These are phyloP conservation scores for Lactifluus echinatus DNA, from an alignment of 768 basidiomycete genomes.

Conservation along the genomic window DNA sequence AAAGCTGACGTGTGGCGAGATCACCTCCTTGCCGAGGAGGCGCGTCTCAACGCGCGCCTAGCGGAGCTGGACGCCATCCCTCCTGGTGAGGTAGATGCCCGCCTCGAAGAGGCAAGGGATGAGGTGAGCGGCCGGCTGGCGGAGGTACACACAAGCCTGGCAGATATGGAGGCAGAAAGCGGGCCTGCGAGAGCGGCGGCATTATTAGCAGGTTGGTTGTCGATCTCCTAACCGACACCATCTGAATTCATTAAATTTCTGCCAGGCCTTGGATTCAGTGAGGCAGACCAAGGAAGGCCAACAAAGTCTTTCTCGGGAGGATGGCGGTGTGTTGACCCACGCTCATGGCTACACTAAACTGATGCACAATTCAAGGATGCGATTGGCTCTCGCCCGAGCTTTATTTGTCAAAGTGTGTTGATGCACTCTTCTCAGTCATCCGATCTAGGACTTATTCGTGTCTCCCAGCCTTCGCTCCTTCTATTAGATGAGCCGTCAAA, in stretches of 20 bases:
- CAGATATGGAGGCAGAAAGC: slow-evolving; percentile 98
- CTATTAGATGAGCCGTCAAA: slow-evolving; percentile 94
- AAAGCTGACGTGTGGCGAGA: slow-evolving; percentile 99
- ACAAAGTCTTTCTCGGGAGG: slow-evolving; percentile 91
- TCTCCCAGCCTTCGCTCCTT: slow-evolving; percentile 55
- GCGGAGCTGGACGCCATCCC: slow-evolving; percentile 61
- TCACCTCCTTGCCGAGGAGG: slow-evolving; percentile 81
- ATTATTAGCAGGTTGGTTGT: slow-evolving; percentile 63
- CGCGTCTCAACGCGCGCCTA: slow-evolving; percentile 61
- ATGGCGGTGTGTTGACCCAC: slow-evolving; percentile 62
- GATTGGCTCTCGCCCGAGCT: slow-evolving; percentile 89
- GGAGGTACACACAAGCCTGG: slow-evolving; percentile 81
- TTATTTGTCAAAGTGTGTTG: slow-evolving; percentile 80
- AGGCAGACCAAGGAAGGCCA: slow-evolving; percentile 73
- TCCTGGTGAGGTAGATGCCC: slow-evolving; percentile 33
- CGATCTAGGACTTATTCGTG: slow-evolving; percentile 7
- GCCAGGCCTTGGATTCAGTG: slow-evolving; percentile 82
- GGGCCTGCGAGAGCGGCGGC: slow-evolving; percentile 91
- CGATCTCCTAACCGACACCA: background rate
- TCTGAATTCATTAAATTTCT: background rate
- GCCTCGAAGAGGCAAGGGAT: slow-evolving; percentile 78
- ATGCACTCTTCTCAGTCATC: background rate
- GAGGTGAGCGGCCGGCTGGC: slow-evolving; percentile 73
- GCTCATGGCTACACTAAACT: background rate
- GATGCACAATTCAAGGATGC: slow-evolving; percentile 54